Percentiles rank a stretch among this genome's conserved stretches.
These are phyloP conservation scores for Moesziomyces sp. DNA, from an alignment of 1,284 basidiomycete species.

Conservation along the genomic window DNA sequence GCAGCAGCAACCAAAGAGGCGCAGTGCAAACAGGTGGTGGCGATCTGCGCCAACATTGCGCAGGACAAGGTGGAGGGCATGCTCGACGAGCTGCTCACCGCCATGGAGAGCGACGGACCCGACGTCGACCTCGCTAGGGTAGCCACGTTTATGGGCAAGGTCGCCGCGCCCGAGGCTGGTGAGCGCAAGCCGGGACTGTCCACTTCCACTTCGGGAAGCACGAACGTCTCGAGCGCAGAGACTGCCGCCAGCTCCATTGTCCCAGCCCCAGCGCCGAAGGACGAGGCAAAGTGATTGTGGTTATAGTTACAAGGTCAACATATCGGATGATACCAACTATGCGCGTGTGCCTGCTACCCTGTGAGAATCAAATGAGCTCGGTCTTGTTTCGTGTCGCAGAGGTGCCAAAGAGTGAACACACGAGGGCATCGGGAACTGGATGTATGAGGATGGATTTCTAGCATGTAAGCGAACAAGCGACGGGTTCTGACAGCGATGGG, in stretches of 20 bases:
- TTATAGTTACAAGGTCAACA: neutral
- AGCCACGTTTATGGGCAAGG: slow-evolving; percentile 82
- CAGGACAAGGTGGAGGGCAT: slow-evolving; percentile 90
- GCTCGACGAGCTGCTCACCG: slow-evolving; percentile 85
- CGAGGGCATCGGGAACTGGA: too few relatives aligned
- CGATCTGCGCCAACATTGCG: slow-evolving; percentile 86
- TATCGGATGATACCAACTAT: neutral
- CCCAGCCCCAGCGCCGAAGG: neutral
- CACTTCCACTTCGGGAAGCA: slow-evolving; percentile 7
- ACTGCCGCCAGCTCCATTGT: slow-evolving; percentile 12
- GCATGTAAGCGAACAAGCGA: neutral
- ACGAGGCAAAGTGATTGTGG: neutral
- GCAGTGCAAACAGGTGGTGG: slow-evolving; percentile 89
- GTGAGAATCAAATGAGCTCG: too few relatives aligned
- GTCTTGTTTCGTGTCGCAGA: too few relatives aligned
- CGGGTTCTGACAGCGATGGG: neutral
- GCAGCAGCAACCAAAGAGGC: slow-evolving; percentile 82
- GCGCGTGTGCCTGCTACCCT: too few relatives aligned
- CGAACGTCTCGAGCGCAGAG: slow-evolving; percentile 8
- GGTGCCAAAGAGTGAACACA: too few relatives aligned
- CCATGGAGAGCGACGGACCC: slow-evolving; percentile 83
- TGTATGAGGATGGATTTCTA: too few relatives aligned
- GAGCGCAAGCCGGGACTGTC: too few relatives aligned
- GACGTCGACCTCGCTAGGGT: slow-evolving; percentile 86
- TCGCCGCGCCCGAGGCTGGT: slow-evolving; percentile 10